Percentiles rank a stretch among this genome's conserved stretches.
Conservation (phyloP, 2,329 filamentous ascomycete species). For the Aureobasidium sp. region DNA sequence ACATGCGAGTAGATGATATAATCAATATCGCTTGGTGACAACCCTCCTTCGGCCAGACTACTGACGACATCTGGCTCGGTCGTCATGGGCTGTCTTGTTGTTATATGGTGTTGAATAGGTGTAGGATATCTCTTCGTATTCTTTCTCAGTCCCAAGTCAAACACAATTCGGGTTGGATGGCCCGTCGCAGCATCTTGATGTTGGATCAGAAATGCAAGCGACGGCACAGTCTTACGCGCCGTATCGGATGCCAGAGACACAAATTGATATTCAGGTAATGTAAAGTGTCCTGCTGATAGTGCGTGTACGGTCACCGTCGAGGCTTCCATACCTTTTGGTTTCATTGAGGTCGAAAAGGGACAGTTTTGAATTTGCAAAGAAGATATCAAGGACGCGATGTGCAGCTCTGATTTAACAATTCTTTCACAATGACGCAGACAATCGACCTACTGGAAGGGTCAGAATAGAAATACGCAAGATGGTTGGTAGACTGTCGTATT, state of each 20-base stretch:
- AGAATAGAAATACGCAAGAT: background rate
- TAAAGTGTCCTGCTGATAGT: constrained; percentile 29
- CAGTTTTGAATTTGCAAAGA: background rate
- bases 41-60: constrained; percentile 32
- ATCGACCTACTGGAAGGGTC: background rate
- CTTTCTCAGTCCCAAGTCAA: constrained; percentile 49
- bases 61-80: constrained; percentile 39
- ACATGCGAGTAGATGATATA: constrained; percentile 44
- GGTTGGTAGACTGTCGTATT: background rate
- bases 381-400: background rate
- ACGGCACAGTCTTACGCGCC: constrained; percentile 45
- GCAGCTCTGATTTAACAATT: background rate
- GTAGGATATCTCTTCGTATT: constrained; percentile 38
- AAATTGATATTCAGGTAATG: constrained; percentile 42
- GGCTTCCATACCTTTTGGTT: background rate
- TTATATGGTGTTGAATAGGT: constrained; percentile 40
- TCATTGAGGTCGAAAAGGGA: background rate
- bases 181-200: constrained; percentile 31
- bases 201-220: constrained; percentile 46
- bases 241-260: constrained; percentile 38
- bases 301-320: background rate
- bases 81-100: constrained; percentile 39
- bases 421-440: background rate
- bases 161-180: constrained; percentile 38
- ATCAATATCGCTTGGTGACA: constrained; percentile 33